Percentiles rank a stretch among this genome's conserved stretches.
phyloP scores from a whole-genome alignment of 495 filamentous ascomycete genomes.

The Poronia punctata region DNA sequence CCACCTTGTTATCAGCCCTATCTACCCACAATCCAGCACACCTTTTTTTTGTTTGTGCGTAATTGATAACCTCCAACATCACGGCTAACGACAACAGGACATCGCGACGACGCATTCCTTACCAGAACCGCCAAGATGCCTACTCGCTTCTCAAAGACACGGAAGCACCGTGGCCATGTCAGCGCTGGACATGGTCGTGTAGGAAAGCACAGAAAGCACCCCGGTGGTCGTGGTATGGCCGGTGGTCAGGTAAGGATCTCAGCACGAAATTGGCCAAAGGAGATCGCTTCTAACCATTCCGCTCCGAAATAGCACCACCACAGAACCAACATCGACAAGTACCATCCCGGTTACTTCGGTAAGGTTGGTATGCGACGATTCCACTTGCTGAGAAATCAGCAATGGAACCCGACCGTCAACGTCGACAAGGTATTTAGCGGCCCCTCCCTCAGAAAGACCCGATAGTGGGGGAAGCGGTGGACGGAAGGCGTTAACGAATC shows the following conservation, averaged over 20 bases:
- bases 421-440: slow-evolving; percentile 90
- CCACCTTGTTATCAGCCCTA: slow-evolving; percentile 11
- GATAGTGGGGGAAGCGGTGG: too few relatives aligned
- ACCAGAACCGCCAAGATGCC: slow-evolving; percentile 54
- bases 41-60: slow-evolving; percentile 10
- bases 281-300: neutral
- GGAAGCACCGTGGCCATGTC: slow-evolving; percentile 91
- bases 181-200: slow-evolving; percentile 89
- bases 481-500: slow-evolving; percentile 1
- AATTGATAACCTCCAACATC: slow-evolving; percentile 10
- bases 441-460: too few relatives aligned
- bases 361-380: slow-evolving; percentile 97
- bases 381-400: slow-evolving; percentile 82
- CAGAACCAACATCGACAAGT: slow-evolving; percentile 85
- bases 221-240: slow-evolving; percentile 74
- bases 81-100: slow-evolving; percentile 12
- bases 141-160: slow-evolving; percentile 74
- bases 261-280: neutral
- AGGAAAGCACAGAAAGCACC: slow-evolving; percentile 91
- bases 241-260: slow-evolving; percentile 15
- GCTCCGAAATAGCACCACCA: slow-evolving; percentile 75
- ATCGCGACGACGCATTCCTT: slow-evolving; percentile 9
- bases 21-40: slow-evolving; percentile 8
- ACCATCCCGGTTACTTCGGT: slow-evolving; percentile 70
- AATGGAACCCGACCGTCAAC: slow-evolving; percentile 91